Evolutionary conservation across 257 asterid genomes (phyloP), one percentile per base, ranked within the genome.

Genomic region (Coffea canephora): DNA sequence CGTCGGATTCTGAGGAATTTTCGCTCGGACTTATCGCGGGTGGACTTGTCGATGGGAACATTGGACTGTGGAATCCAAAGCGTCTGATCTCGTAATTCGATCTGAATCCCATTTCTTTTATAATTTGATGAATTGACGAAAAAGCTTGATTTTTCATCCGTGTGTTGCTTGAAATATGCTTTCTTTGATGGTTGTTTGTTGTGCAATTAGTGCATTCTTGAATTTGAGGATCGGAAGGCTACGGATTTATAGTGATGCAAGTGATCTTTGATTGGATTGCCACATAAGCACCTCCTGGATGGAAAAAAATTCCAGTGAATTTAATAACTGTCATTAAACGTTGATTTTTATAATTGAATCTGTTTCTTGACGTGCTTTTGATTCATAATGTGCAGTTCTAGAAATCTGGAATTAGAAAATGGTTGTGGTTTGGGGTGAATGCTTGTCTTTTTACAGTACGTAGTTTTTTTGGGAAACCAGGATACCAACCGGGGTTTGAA

Each of bases 51-150:
- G 99, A 95, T 84, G 99, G 99, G 64, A 92, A 84, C 89, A 92
- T 95, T 87, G 94, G 95, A 43, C 90, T 95, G 31, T 95, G 99
- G 99, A 93, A 95, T 88, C 99, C 99, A 2, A 92, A 88, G 84
- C 73, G 80, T 65, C 79, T 95, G 90, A 92, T 95, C 94, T 84
- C 92, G 99, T 95, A 86, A 87, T 73, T 54, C 16, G 76, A 67
- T 81, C 83, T 27, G 43, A 52, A 48, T 76, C 48, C 23, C 72
- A 13, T 74, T 76, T 52, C 23, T 74, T 52, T 74, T 54, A 19
- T 69, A 77, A 39, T 66, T 79, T 76, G 59, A 52, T 55, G 49
- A 27, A 34, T 77, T 70, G 50, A 43, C 49, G 36, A 36, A 31
- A 74, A 67, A 45, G 71, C 31, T 57, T 54, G 6, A 25, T 23